These are phyloP conservation scores for Coffea eugenioides DNA, from an alignment of 257 asterid species.

Conservation along the genomic window DNA sequence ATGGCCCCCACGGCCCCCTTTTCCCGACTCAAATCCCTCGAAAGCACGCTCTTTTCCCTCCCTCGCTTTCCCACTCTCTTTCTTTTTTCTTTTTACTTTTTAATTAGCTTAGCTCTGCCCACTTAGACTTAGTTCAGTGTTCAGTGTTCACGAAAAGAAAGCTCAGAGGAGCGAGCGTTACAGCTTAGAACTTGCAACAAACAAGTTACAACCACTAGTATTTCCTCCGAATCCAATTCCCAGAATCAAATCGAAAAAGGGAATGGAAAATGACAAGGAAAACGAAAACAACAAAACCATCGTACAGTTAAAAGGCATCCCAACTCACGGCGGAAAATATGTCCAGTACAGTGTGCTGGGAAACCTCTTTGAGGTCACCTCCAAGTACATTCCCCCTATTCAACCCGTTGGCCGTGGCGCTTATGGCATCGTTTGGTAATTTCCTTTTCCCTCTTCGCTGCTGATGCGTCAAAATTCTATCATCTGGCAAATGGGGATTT, in stretches of 20 bases:
- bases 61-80: neutral
- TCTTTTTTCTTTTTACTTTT: neutral
- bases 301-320: slow-evolving; percentile 43
- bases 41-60: neutral
- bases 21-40: slow-evolving; percentile 2
- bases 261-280: slow-evolving; percentile 37
- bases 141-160: neutral
- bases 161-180: no score
- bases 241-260: slow-evolving; percentile 7
- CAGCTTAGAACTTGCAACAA: no score
- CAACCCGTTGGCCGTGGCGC: slow-evolving; percentile 84
- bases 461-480: neutral
- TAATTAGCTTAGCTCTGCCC: neutral
- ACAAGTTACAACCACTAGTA: neutral
- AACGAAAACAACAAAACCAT: slow-evolving; percentile 32
- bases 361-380: slow-evolving; percentile 63
- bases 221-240: slow-evolving; percentile 9
- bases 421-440: slow-evolving; percentile 85
- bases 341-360: slow-evolving; percentile 70
- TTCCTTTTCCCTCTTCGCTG: neutral
- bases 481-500: neutral
- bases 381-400: slow-evolving; percentile 71
- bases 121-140: neutral
- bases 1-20: slow-evolving; percentile 7
- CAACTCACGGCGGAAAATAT: slow-evolving; percentile 62